Percentiles rank a stretch among this genome's conserved stretches.
Conservation (phyloP, 164 flowering plant genomes). For the Saururus chinensis region DNA sequence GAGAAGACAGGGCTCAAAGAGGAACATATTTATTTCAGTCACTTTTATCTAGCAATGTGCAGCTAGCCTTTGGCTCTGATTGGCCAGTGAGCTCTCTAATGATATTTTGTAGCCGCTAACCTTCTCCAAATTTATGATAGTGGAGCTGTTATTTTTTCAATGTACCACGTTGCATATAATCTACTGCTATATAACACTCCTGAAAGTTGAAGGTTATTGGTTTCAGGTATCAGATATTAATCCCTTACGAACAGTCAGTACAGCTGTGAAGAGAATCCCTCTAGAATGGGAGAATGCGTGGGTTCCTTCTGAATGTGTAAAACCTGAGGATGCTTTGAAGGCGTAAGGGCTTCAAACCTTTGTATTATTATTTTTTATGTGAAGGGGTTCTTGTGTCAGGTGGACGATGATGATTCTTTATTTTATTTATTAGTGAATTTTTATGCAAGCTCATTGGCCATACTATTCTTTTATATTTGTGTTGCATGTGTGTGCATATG, state of each 20-base stretch:
- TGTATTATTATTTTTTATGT: neutral
- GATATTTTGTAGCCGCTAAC: too few species aligned
- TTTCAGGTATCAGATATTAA: constrained; percentile 70
- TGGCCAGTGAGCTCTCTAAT: constrained; percentile 88
- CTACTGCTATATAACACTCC: too few species aligned
- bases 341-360: constrained; percentile 40
- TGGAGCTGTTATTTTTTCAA: too few species aligned
- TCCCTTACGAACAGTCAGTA: constrained; percentile 56
- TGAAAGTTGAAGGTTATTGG: neutral
- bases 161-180: too few species aligned
- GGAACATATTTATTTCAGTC: constrained; percentile 71
- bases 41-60: constrained; percentile 46
- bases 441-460: too few species aligned
- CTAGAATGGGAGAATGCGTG: constrained; percentile 66
- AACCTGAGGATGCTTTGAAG: constrained; percentile 56
- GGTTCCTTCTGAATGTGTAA: constrained; percentile 63
- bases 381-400: neutral
- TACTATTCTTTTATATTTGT: too few species aligned
- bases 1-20: constrained; percentile 52
- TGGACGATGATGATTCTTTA: too few species aligned
- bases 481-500: too few species aligned
- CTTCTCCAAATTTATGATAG: neutral
- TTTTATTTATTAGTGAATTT: too few species aligned
- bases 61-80: constrained; percentile 87
- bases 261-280: constrained; percentile 76